Conservation (phyloP, 2,329 filamentous ascomycete species). For the Alternaria postmessia region DNA sequence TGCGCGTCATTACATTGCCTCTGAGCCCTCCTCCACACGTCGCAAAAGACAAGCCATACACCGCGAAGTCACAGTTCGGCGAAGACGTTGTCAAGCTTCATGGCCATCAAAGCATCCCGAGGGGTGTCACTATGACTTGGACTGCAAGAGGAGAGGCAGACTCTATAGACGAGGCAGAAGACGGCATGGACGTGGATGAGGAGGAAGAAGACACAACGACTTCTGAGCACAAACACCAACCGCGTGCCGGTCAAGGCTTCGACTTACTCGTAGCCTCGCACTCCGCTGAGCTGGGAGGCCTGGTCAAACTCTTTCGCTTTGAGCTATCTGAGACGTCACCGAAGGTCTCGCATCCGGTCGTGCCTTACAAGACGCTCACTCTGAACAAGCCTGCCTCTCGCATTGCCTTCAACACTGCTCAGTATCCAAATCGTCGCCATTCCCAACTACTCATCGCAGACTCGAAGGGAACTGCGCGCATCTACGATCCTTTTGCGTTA, state of each 20-base stretch:
- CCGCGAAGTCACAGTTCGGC: conserved; percentile 42
- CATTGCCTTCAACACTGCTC: conserved; percentile 63
- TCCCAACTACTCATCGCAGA: conserved; percentile 65
- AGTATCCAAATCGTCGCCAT: conserved; percentile 62
- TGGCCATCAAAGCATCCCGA: conserved; percentile 61
- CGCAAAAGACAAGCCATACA: conserved; percentile 36
- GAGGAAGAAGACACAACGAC: conserved; percentile 32
- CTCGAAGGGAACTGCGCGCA: conserved; percentile 62
- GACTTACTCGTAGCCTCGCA: conserved; percentile 54
- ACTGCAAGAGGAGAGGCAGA: conserved; percentile 45
- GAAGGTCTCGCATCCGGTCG: conserved; percentile 48
- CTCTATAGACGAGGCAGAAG: conserved; percentile 27
- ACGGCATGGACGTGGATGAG: conserved; percentile 50
- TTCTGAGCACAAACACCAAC: conserved; percentile 26
- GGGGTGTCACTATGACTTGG: conserved; percentile 63
- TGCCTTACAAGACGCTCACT: conserved; percentile 57
- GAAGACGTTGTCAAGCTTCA: conserved; percentile 60
- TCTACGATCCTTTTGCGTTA: conserved; percentile 63
- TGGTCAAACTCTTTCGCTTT: conserved; percentile 54
- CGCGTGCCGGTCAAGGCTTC: conserved; percentile 39
- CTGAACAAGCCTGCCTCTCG: conserved; percentile 60
- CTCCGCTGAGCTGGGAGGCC: conserved; percentile 50
- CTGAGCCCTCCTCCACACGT: conserved; percentile 60
- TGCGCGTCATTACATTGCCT: conserved; percentile 64
- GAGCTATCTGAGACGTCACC: conserved; percentile 47